Evolutionary conservation across 768 basidiomycete genomes (phyloP).

Genomic region (Mycena venus): DNA sequence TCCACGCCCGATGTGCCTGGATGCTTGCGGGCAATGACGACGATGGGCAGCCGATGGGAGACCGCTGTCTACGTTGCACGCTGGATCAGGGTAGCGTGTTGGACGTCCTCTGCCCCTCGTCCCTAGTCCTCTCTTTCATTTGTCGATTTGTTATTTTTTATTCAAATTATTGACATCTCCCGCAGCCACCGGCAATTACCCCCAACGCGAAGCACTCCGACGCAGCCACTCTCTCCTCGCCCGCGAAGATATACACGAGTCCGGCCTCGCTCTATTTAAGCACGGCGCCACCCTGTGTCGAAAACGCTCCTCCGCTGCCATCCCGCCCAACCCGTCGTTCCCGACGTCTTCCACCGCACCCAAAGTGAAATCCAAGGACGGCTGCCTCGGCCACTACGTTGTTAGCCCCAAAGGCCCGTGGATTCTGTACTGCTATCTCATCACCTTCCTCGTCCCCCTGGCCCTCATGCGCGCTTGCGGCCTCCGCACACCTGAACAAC

Average conservation of each 20-base stretch:
- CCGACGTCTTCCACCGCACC: too few species aligned
- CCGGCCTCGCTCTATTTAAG: constrained; percentile 93
- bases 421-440: constrained; percentile 93
- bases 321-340: constrained; percentile 54
- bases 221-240: constrained; percentile 92
- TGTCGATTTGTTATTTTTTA: too few species aligned
- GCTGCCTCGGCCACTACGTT: constrained; percentile 78
- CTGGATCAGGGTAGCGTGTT: too few species aligned
- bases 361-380: constrained; percentile 49
- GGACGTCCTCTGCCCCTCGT: too few species aligned
- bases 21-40: too few species aligned
- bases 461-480: constrained; percentile 85
- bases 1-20: too few species aligned
- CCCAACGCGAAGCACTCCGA: constrained; percentile 70
- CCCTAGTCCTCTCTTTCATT: too few species aligned
- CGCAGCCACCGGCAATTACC: constrained; percentile 84
- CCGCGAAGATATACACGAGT: constrained; percentile 92
- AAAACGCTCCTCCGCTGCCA: constrained; percentile 64
- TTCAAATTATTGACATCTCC: constrained; percentile 15
- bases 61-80: too few species aligned
- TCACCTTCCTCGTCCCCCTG: constrained; percentile 88
- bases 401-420: constrained; percentile 94
- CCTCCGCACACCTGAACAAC: constrained; percentile 90
- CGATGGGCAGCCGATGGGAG: too few species aligned
- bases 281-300: constrained; percentile 85